These are phyloP conservation scores for Exophiala aquamarina DNA, from an alignment of 2,329 filamentous ascomycete species.

Conservation along the genomic window DNA sequence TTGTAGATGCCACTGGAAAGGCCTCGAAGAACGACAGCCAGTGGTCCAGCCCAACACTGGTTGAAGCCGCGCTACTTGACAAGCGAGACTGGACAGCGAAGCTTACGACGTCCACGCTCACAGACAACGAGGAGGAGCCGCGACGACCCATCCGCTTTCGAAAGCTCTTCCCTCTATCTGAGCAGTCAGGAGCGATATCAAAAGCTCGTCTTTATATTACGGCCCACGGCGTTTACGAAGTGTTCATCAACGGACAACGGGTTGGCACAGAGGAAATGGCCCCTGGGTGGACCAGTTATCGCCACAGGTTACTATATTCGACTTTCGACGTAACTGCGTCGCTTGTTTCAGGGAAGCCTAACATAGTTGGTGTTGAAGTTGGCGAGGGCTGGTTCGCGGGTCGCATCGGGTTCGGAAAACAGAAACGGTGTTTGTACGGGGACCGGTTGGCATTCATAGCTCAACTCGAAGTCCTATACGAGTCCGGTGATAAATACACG, in stretches of 20 bases:
- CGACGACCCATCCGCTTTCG: slow-evolving; percentile 37
- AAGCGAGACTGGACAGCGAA: slow-evolving; percentile 34
- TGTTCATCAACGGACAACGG: slow-evolving; percentile 47
- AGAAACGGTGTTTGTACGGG: slow-evolving; percentile 29
- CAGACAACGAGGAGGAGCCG: slow-evolving; percentile 26
- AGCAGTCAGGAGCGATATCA: slow-evolving; percentile 7
- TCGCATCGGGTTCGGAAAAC: slow-evolving; percentile 33
- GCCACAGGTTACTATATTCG: slow-evolving; percentile 53
- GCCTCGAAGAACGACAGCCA: slow-evolving; percentile 8
- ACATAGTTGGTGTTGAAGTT: slow-evolving; percentile 44
- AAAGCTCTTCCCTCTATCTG: slow-evolving; percentile 30
- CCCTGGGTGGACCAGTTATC: slow-evolving; percentile 56
- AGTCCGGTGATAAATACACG: slow-evolving; percentile 14
- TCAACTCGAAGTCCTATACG: slow-evolving; percentile 31
- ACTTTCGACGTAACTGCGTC: slow-evolving; percentile 52
- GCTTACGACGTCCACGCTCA: slow-evolving; percentile 27
- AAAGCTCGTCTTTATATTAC: slow-evolving; percentile 50
- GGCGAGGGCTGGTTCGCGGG: slow-evolving; percentile 53
- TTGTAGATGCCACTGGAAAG: neutral
- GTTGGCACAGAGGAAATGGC: slow-evolving; percentile 46
- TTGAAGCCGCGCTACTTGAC: slow-evolving; percentile 38
- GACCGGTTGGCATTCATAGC: slow-evolving; percentile 30
- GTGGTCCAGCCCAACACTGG: slow-evolving; percentile 1
- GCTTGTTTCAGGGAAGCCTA: slow-evolving; percentile 35
- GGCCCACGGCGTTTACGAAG: slow-evolving; percentile 47